Evolutionary conservation across 73 alveolate genomes (phyloP), one percentile per base, ranked within the genome.

Genomic region (Loxodes magnus): DNA sequence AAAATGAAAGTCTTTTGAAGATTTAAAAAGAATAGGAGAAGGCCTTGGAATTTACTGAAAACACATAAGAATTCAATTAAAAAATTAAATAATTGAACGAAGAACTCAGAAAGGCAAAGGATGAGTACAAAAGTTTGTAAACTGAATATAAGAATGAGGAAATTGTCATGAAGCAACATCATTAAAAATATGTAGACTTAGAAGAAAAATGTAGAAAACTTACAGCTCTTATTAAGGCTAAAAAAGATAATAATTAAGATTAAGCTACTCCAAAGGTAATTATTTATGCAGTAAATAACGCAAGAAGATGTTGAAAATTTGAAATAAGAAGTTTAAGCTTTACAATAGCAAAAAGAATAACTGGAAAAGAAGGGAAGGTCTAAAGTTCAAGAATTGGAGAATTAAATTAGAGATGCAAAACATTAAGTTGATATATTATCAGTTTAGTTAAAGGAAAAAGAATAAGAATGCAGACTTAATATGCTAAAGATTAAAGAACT

Each of bases 151-250:
- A 46, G 26, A 38, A 46, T 23, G 59, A 46, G 14, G 59, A 46
- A 46, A 46, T 23, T n/a, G 43, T 46, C 5, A 12, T 46, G 35
- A 46, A 46, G 49, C 49, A 46, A 17, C 59, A 46, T n/a, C 59
- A 46, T 2, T 38, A 46, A 46, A 46, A 46, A 23, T 46, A 44
- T 21, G 59, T 46, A 9, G 59, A 46, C 43, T 22, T 46, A 17
- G 59, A 46, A 46, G 59, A 46, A 46, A 46, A 46, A 46, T 46
- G 59, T 44, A 16, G 59, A 20, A 46, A 46, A 46, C 42, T 46
- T 1, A 46, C 21, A 22, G 59, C 35, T 17, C 21, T 46, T 19
- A 46, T 46, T 0, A 46, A 21, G 15, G 49, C 21, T 17, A 46
- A 46, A 21, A 46, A 46, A 17, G n/a, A n/a, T n/a, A 9, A 46